phyloP scores from a whole-genome alignment of 2,329 filamentous ascomycete species.

The Pseudogymnoascus sp. region DNA sequence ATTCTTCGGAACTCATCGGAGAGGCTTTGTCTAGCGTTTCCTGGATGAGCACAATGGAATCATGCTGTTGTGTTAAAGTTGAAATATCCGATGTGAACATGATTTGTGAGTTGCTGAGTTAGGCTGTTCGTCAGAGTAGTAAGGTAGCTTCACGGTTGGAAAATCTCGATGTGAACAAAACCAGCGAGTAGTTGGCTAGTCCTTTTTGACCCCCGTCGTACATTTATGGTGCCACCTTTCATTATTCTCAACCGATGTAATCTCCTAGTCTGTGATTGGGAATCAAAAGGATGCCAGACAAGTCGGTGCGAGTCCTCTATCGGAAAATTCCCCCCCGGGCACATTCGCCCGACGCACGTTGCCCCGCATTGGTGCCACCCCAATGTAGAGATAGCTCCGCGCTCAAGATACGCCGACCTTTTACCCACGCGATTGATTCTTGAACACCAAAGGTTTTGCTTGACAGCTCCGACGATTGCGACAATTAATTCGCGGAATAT shows the following conservation, averaged over 20 bases:
- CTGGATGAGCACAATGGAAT: neutral
- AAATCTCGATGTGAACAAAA: neutral
- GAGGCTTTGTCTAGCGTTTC: neutral
- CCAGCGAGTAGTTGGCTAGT: neutral
- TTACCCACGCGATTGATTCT: neutral
- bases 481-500: neutral
- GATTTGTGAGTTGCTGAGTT: neutral
- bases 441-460: neutral
- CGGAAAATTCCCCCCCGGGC: neutral
- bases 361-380: neutral
- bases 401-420: neutral
- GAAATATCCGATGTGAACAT: neutral
- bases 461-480: neutral
- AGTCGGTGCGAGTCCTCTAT: neutral
- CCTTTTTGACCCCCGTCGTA: neutral
- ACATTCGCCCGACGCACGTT: neutral
- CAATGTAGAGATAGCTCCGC: neutral
- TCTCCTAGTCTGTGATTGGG: neutral
- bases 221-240: slow-evolving; percentile 1
- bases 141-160: neutral
- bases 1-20: neutral
- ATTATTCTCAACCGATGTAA: neutral
- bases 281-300: neutral
- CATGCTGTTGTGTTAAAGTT: neutral
- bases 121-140: neutral